Percentiles rank a stretch among this genome's conserved stretches.
These are phyloP conservation scores for Cyclotella choctawhatcheeana DNA, from an alignment of 108 stramenopile genomes.

Conservation along the genomic window DNA sequence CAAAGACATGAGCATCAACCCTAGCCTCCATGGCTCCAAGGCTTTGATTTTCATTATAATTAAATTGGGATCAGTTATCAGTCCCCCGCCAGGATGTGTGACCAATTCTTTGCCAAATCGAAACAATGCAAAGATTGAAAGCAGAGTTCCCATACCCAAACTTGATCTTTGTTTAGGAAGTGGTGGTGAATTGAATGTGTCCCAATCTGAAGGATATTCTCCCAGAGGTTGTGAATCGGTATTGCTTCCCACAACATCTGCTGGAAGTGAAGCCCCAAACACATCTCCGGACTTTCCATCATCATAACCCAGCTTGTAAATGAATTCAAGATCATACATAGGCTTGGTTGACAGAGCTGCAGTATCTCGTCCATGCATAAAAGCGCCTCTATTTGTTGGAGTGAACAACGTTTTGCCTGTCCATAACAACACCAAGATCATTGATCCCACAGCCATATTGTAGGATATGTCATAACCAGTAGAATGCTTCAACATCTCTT, in stretches of 20 bases:
- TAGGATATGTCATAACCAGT: conserved; percentile 45
- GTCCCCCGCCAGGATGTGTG: conserved; percentile 34
- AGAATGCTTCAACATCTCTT: conserved; percentile 26
- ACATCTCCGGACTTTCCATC: conserved; percentile 45
- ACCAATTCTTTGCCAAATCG: conserved; percentile 47
- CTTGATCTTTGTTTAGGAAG: conserved; percentile 12
- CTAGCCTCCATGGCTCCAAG: conserved; percentile 46
- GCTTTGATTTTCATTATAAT: conserved; percentile 28
- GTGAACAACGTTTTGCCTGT: conserved; percentile 33
- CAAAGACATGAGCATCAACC: conserved; percentile 32
- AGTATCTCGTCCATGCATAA: not conserved
- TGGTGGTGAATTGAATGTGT: conserved; percentile 32
- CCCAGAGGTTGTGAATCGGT: conserved; percentile 4
- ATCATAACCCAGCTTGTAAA: conserved; percentile 56
- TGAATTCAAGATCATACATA: conserved; percentile 37
- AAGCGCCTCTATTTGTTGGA: conserved; percentile 12
- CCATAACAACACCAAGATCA: conserved; percentile 30
- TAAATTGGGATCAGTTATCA: conserved; percentile 33
- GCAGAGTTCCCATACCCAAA: conserved; percentile 42
- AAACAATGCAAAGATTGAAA: conserved; percentile 49
- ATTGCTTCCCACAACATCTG: not conserved
- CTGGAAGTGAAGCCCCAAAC: conserved; percentile 49
- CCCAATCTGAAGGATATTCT: conserved; percentile 39
- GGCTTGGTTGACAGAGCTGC: not conserved
- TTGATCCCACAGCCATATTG: conserved; percentile 30